Percentiles rank a stretch among this genome's conserved stretches.
Evolutionary conservation across 768 basidiomycete genomes (phyloP).

Genomic region (Sutorius australiensis): DNA sequence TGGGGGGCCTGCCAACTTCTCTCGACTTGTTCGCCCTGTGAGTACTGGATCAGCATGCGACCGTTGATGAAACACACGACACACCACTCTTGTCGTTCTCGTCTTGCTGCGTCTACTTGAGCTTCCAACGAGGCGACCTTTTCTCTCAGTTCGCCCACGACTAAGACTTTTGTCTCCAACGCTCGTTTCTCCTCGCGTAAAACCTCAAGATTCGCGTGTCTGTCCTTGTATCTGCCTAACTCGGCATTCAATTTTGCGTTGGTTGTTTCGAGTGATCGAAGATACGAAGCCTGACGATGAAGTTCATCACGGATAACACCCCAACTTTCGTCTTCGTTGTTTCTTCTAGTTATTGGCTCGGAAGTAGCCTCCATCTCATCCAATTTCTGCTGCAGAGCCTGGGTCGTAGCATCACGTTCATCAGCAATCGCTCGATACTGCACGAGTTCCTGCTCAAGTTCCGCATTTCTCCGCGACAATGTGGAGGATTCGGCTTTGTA

Average conservation of each 20-base stretch:
- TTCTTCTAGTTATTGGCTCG: constrained; percentile 25
- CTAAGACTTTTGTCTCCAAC: constrained; percentile 50
- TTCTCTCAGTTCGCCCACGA: constrained; percentile 53
- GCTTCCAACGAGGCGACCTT: constrained; percentile 56
- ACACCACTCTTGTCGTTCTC: constrained; percentile 59
- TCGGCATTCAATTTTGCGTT: constrained; percentile 58
- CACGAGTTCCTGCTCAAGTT: constrained; percentile 47
- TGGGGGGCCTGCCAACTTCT: constrained; percentile 36
- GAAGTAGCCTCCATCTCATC: constrained; percentile 41
- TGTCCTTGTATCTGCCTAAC: constrained; percentile 48
- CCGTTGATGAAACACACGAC: constrained; percentile 10
- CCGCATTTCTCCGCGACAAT: constrained; percentile 41
- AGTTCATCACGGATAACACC: constrained; percentile 63
- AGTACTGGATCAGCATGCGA: background rate
- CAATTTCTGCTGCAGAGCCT: constrained; percentile 45
- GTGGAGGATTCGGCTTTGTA: constrained; percentile 52
- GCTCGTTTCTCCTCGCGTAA: constrained; percentile 70
- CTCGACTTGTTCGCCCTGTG: constrained; percentile 38
- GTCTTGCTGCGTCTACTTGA: constrained; percentile 57
- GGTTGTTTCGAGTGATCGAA: constrained; percentile 54
- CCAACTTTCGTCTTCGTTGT: constrained; percentile 54
- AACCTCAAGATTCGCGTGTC: constrained; percentile 62
- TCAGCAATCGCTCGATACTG: constrained; percentile 40
- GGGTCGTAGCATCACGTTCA: constrained; percentile 38
- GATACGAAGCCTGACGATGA: constrained; percentile 58